phyloP scores from a whole-genome alignment of 345 rosid genomes.

The Aquilaria malaccensis region DNA sequence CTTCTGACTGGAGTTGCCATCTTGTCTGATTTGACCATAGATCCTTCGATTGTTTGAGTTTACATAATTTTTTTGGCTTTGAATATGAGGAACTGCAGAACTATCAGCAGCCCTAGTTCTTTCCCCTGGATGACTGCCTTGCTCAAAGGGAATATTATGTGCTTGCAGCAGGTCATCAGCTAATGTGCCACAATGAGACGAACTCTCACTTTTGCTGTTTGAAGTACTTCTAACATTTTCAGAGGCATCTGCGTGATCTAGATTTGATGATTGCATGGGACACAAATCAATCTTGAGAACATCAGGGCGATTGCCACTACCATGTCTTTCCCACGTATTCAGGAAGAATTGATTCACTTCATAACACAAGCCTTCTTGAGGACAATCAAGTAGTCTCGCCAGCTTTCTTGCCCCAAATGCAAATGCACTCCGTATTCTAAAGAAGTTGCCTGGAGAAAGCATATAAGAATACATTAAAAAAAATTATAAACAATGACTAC shows the following conservation, averaged over 20 bases:
- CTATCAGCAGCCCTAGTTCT: slow-evolving; percentile 6
- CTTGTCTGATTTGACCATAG: not conserved
- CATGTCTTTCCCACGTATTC: slow-evolving; percentile 20
- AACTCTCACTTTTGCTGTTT: slow-evolving; percentile 1
- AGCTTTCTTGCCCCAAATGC: slow-evolving; percentile 50
- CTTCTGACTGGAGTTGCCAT: slow-evolving; percentile 3
- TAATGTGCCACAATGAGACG: not conserved
- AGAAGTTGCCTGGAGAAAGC: slow-evolving; percentile 39
- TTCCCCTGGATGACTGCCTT: slow-evolving; percentile 4
- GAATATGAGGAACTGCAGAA: not conserved
- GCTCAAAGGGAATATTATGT: slow-evolving; percentile 3
- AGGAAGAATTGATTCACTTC: slow-evolving; percentile 24
- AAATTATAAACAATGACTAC: not conserved
- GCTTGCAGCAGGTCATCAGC: not conserved
- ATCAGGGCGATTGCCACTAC: slow-evolving; percentile 19
- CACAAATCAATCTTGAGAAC: slow-evolving; percentile 3
- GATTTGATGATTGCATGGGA: not conserved
- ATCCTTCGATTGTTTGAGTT: not conserved
- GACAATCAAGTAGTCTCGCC: slow-evolving; percentile 20
- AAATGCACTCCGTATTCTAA: slow-evolving; percentile 55
- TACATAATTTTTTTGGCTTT: not conserved
- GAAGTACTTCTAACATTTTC: slow-evolving; percentile 4
- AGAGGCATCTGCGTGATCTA: not conserved
- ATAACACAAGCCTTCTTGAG: slow-evolving; percentile 13
- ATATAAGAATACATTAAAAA: slow-evolving; percentile 17